These are phyloP conservation scores for Epicoccum nigrum DNA, from an alignment of 2,329 filamentous ascomycete genomes.

Conservation along the genomic window DNA sequence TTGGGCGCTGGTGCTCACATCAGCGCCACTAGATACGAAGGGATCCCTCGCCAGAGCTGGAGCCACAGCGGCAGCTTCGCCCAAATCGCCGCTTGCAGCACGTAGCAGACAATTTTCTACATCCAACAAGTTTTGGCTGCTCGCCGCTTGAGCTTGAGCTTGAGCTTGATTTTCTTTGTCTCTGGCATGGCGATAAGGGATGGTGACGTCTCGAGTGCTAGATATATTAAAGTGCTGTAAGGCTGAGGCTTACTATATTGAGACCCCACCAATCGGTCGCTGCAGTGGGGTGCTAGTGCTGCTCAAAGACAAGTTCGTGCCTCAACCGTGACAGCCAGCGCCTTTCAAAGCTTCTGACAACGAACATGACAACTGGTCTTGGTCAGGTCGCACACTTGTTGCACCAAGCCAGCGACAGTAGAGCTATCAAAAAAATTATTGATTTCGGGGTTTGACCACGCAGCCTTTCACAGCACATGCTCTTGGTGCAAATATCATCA, in stretches of 20 bases:
- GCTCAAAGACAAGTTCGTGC: no score
- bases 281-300: not conserved
- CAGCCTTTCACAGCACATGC: not conserved
- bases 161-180: slow-evolving; percentile 12
- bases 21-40: slow-evolving; percentile 13
- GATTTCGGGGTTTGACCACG: not conserved
- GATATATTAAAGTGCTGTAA: not conserved
- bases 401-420: not conserved
- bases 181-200: not conserved
- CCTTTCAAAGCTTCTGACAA: no score
- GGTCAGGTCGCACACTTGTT: no score
- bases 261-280: not conserved
- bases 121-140: not conserved
- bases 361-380: no score
- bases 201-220: not conserved
- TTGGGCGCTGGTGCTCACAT: slow-evolving; percentile 10
- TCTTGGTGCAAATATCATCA: slow-evolving; percentile 2
- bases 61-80: not conserved
- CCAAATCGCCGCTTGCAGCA: slow-evolving; percentile 3
- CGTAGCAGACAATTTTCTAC: not conserved
- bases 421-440: not conserved
- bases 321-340: no score
- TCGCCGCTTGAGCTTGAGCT: not conserved
- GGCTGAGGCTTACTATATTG: slow-evolving; percentile 8
- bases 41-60: slow-evolving; percentile 10